Conservation (phyloP, 768 basidiomycete species). For the Termitomyces sp. region DNA sequence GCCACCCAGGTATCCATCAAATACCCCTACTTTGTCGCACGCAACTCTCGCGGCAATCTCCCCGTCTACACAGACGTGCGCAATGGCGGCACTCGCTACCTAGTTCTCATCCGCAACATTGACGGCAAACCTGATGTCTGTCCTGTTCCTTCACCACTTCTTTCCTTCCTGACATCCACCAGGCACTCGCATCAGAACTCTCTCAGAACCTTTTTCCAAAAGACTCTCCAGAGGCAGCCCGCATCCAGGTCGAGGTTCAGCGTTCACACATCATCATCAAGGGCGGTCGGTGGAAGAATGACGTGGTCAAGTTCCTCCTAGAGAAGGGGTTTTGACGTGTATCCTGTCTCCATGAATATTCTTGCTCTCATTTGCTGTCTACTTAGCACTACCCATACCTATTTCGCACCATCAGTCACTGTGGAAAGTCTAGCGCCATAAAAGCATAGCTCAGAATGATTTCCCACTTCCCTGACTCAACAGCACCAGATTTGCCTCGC, state of each 20-base stretch:
- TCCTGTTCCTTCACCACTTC: conserved; percentile 14
- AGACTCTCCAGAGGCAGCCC: conserved; percentile 42
- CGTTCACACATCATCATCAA: conserved; percentile 53
- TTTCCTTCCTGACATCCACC: conserved; percentile 16
- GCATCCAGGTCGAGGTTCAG: conserved; percentile 45
- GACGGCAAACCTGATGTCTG: conserved; percentile 60
- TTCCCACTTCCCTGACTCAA: conserved; percentile 6
- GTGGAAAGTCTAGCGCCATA: conserved; percentile 5
- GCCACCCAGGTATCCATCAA: not conserved
- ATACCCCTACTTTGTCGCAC: conserved; percentile 56
- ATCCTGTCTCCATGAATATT: conserved; percentile 4
- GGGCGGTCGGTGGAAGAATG: conserved; percentile 62
- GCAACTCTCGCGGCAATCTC: conserved; percentile 63
- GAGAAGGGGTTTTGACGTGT: conserved; percentile 56
- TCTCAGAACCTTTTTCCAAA: conserved; percentile 44
- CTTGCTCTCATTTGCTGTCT: conserved; percentile 11
- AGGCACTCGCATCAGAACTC: conserved; percentile 64
- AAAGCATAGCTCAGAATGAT: conserved; percentile 1
- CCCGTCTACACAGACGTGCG: conserved; percentile 77
- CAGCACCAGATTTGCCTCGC: conserved; percentile 2
- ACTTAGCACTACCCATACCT: conserved; percentile 8
- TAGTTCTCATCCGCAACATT: conserved; percentile 63
- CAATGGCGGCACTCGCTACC: conserved; percentile 58
- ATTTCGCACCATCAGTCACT: conserved; percentile 9
- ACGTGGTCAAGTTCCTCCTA: conserved; percentile 62